These are phyloP conservation scores for Magnusiomyces sp. DNA, from an alignment of 1,139 yeast genomes.

Conservation along the genomic window DNA sequence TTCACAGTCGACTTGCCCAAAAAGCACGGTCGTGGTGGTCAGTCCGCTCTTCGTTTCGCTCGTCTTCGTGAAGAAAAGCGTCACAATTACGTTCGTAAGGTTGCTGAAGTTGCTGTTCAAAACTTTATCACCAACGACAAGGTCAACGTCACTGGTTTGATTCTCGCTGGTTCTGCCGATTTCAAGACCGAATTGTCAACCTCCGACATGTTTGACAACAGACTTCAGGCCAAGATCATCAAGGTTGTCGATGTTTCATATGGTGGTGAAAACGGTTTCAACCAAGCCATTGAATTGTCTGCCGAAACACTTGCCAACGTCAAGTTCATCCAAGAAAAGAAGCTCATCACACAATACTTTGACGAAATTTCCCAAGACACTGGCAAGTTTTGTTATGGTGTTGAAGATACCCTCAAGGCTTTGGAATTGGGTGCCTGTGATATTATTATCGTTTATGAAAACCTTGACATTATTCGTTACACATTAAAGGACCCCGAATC, in stretches of 20 bases:
- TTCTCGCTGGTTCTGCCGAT: conserved; percentile 97
- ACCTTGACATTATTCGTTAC: conserved; percentile 75
- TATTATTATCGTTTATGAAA: conserved; percentile 84
- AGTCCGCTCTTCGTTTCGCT: conserved; percentile 97
- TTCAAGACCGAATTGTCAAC: conserved; percentile 89
- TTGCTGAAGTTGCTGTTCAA: conserved; percentile 96
- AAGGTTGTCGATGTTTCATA: conserved; percentile 94
- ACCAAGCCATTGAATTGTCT: conserved; percentile 94
- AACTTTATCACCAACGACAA: conserved; percentile 89
- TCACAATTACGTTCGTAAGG: conserved; percentile 96
- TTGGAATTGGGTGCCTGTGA: conserved; percentile 95
- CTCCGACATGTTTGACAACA: conserved; percentile 85
- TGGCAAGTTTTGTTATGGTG: conserved; percentile 95
- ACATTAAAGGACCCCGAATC: conserved; percentile 81
- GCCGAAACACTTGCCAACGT: conserved; percentile 96
- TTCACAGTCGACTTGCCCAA: conserved; percentile 96
- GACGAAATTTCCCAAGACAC: conserved; percentile 96
- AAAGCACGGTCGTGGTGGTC: conserved; percentile 99
- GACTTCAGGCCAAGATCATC: conserved; percentile 79
- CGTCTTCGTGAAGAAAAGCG: conserved; percentile 98
- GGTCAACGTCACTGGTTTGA: conserved; percentile 87
- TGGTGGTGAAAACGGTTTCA: conserved; percentile 98
- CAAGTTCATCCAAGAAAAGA: conserved; percentile 96
- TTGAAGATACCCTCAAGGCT: conserved; percentile 92
- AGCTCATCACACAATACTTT: conserved; percentile 80